Percentiles rank a stretch among this genome's conserved stretches.
Conservation (phyloP, 345 rosid species). For the Populus pruinosa region DNA sequence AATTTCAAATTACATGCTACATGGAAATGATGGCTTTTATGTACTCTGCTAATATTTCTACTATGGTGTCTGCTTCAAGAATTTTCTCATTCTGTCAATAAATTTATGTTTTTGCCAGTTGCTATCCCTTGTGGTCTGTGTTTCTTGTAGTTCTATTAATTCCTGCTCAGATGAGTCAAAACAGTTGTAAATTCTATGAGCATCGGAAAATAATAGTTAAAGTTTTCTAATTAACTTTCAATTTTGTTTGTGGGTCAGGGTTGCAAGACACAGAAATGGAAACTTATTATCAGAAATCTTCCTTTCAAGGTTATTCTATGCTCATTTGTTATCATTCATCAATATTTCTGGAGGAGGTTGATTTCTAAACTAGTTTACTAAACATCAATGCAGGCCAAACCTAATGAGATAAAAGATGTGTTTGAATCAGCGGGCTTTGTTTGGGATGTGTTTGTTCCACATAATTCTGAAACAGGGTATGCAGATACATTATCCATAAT, state of each 20-base stretch:
- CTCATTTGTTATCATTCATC: slow-evolving; percentile 7
- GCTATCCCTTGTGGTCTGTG: neutral
- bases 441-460: slow-evolving; percentile 84
- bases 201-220: neutral
- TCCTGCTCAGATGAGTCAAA: neutral
- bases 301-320: slow-evolving; percentile 72
- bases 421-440: slow-evolving; percentile 84
- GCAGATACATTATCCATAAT: slow-evolving; percentile 11
- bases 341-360: slow-evolving; percentile 7
- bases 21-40: neutral
- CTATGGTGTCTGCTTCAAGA: neutral
- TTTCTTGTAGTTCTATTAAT: neutral
- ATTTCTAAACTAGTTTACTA: slow-evolving; percentile 11
- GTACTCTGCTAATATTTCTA: neutral
- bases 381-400: slow-evolving; percentile 56
- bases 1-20: slow-evolving; percentile 5
- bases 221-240: slow-evolving; percentile 5
- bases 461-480: slow-evolving; percentile 73
- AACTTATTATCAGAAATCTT: slow-evolving; percentile 78
- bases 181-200: slow-evolving; percentile 2
- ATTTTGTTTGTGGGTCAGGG: slow-evolving; percentile 50
- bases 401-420: slow-evolving; percentile 49
- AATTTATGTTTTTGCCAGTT: neutral
- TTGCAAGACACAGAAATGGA: slow-evolving; percentile 96
- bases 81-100: neutral